Evolutionary conservation across 192 early-diverging fungal genomes (phyloP), one percentile per base, ranked within the genome.

Genomic region (Backusella morwellensis): DNA sequence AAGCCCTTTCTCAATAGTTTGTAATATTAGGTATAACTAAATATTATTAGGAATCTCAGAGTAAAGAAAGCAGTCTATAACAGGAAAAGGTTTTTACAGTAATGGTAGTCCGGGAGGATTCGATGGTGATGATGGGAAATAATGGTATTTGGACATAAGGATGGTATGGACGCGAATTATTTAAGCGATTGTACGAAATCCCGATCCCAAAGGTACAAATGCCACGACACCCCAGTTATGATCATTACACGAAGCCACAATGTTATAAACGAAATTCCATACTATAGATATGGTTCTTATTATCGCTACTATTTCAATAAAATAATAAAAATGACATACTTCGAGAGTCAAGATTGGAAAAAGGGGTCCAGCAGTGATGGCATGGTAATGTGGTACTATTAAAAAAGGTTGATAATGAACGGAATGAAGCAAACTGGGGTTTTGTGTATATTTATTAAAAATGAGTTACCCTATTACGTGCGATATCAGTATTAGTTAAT

Each of bases 1-100:
- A 98, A 82, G 41, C 92, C 93, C 81, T 97, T 99, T 6, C 97
- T 96, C 7, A 99, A 83, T 63, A 98, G 72, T 36, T 89, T 85
- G 80, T 94, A 96, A 38, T 85, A 77, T 77, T 98, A 95, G 47
- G 86, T 83, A 4, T 82, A 75, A 15, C 84, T 92, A 17, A 40
- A 94, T 86, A 35, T 74, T 72, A 1, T 71, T 70, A 0, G 96
- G 96, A 77, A 98, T 97, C 34, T 80, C 69, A 8, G 98, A 86
- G 35, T 78, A 80, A 8, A 84, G 77, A 19, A 15, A 21, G 32
- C 29, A 72, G 21, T 29, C 41, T 11, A 78, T 63, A 41, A 67
- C 26, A 6, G 44, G 8, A 36, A 72, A 80, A 34, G 42, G 67
- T 47, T 75, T 36, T 21, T 56, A 77, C 4, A 7, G 8, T 29